phyloP scores from a whole-genome alignment of 495 filamentous ascomycete species.

The Bathelium albidoporum region DNA sequence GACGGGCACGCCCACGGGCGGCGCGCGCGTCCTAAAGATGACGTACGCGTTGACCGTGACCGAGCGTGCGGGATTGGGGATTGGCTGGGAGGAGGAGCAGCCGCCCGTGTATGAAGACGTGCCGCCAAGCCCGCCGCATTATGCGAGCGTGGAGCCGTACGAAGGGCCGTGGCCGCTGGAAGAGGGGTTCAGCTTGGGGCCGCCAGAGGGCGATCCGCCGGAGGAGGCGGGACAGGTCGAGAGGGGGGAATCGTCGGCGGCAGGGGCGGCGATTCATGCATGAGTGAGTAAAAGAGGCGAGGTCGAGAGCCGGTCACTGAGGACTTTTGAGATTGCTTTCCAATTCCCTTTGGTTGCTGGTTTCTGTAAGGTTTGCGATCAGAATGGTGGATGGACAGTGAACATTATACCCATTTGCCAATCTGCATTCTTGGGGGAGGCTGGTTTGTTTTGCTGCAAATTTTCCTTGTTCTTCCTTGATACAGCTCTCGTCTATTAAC shows the following conservation, averaged over 20 bases:
- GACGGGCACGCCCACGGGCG: constrained; percentile 65
- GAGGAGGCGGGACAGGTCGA: background rate
- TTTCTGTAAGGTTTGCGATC: no score
- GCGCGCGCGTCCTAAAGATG: constrained; percentile 85
- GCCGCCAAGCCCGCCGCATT: constrained; percentile 73
- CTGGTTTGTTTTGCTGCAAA: no score
- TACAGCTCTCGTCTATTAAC: no score
- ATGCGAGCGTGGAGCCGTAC: constrained; percentile 28
- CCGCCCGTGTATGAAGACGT: constrained; percentile 94
- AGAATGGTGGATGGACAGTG: no score
- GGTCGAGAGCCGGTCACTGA: no score
- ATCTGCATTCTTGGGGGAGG: no score
- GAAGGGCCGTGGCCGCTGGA: background rate
- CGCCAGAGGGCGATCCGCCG: background rate
- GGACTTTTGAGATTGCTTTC: no score
- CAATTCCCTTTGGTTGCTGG: no score
- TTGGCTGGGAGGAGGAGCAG: constrained; percentile 95
- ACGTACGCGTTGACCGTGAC: constrained; percentile 77
- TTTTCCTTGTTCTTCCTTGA: no score
- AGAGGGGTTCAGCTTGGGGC: background rate
- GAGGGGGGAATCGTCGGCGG: background rate
- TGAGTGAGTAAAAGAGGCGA: no score
- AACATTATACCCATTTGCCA: no score
- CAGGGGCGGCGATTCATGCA: no score
- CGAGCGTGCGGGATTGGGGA: constrained; percentile 75